Percentiles rank a stretch among this genome's conserved stretches.
Evolutionary conservation across 2,329 filamentous ascomycete genomes (phyloP).

Genomic region (Amauroascus niger): DNA sequence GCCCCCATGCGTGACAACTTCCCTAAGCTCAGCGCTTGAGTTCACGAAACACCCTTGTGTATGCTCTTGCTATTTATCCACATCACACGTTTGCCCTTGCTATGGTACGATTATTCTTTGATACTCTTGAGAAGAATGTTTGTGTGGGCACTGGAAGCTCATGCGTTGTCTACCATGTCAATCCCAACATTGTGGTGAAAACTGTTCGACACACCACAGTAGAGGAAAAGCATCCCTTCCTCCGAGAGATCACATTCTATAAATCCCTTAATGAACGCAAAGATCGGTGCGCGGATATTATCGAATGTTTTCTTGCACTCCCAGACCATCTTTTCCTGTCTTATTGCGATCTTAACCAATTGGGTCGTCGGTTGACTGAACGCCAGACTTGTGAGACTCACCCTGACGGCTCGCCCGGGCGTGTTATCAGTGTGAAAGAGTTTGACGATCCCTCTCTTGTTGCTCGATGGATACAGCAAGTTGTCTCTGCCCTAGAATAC

Average conservation of each 20-base stretch:
- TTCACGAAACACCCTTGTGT: too few species aligned
- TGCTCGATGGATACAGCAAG: conserved; percentile 19
- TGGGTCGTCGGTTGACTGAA: conserved; percentile 4
- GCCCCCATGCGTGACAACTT: too few species aligned
- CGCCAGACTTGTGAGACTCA: conserved; percentile 12
- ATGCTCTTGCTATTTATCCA: too few species aligned
- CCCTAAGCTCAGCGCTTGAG: too few species aligned
- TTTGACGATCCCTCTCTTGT: conserved; percentile 18
- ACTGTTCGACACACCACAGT: conserved; percentile 10
- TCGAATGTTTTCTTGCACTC: neutral
- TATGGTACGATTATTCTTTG: neutral
- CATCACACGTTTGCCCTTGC: too few species aligned
- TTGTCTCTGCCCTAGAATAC: conserved; percentile 18
- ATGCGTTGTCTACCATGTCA: conserved; percentile 14
- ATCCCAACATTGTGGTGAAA: conserved; percentile 19
- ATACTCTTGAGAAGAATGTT: neutral
- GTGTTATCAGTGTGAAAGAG: conserved; percentile 15
- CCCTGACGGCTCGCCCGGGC: conserved; percentile 1
- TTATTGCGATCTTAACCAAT: neutral
- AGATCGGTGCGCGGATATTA: neutral
- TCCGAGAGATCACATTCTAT: neutral
- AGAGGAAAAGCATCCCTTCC: neutral
- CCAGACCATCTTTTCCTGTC: neutral
- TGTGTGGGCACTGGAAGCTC: conserved; percentile 11
- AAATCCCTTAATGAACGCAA: neutral